Evolutionary conservation across 1,139 yeast species (phyloP), one percentile per base, ranked within the genome.

Genomic region (Geotrichum australiense): DNA sequence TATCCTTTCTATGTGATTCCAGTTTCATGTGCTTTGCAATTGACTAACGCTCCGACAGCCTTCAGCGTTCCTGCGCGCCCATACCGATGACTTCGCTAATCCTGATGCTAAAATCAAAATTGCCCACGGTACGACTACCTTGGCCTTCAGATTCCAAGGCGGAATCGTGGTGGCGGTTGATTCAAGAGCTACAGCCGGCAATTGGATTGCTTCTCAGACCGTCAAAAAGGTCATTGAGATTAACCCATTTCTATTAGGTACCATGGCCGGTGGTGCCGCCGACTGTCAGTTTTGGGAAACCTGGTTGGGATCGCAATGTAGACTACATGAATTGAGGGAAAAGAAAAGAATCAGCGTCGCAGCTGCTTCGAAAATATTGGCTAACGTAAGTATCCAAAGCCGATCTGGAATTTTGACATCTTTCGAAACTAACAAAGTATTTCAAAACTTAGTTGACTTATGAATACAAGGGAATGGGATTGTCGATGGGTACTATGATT

Each of bases 231-330:
- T 91, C 41, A 89, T 91, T 60, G 91, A 91, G 63, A 91, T 91
- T 66, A 93, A 93, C 64, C 96, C 97, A 41, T 83, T 84, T 59
- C 68, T 91, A 53, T 73, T 91, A 56, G 99, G 99, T 52, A 91
- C 99, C 24, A 80, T 91, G 96, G 99, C 99, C 27, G 99, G 99
- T 66, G 97, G 97, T 70, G 99, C 99, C 40, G 98, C 98, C 21
- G 99, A 91, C 67, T 91, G 99, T 72, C 98, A 93, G 65, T 93
- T 73, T 65, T 91, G 99, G 99, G 97, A 91, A 68, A 86, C 96
- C 22, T 91, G 97, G 97, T 73, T 91, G 50, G 98, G 98, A 52
- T 72, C 95, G 16, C 97, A 91, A 66, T 91, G 98, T 69, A 75
- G 99, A 58, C 69, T 91, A 55, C 95, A 89, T 63, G 98, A 91